Conservation (phyloP, 1,284 basidiomycete species). For the Cryptococcus amylolentus region DNA sequence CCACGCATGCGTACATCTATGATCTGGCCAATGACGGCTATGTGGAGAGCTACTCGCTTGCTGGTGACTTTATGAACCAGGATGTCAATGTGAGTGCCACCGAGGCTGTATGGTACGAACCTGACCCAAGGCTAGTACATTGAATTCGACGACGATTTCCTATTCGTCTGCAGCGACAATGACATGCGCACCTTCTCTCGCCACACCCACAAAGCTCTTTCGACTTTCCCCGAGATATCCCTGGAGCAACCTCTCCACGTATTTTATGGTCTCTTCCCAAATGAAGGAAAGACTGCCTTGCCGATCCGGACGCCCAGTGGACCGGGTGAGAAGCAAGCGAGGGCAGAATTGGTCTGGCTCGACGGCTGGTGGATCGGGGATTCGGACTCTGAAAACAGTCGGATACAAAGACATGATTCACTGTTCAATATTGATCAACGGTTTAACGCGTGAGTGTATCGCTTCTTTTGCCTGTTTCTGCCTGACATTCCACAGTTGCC, state of each 20-base stretch:
- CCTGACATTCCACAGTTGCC: conserved; percentile 17
- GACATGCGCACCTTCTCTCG: conserved; percentile 36
- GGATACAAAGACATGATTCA: neutral
- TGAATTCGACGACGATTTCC: conserved; percentile 44
- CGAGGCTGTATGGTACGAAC: neutral
- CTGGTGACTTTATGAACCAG: neutral
- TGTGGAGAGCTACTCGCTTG: conserved; percentile 3
- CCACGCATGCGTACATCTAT: conserved; percentile 32
- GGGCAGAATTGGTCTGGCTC: no score
- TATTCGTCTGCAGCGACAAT: conserved; percentile 33
- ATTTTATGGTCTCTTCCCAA: no score
- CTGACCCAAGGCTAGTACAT: conserved; percentile 34
- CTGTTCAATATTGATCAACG: neutral
- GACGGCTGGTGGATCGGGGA: no score
- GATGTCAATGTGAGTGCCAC: conserved; percentile 16
- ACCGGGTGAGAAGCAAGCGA: no score
- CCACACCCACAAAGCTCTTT: conserved; percentile 12
- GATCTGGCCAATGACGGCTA: conserved; percentile 34
- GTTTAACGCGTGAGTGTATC: conserved; percentile 25
- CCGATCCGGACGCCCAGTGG: neutral
- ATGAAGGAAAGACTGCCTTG: neutral
- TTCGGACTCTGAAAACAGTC: no score
- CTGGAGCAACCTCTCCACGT: neutral
- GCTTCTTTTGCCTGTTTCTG: neutral
- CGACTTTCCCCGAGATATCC: conserved; percentile 20